Evolutionary conservation across 23 red algal species (phyloP), one percentile per base, ranked within the genome.

Genomic region (Gracilaria domingensis): DNA sequence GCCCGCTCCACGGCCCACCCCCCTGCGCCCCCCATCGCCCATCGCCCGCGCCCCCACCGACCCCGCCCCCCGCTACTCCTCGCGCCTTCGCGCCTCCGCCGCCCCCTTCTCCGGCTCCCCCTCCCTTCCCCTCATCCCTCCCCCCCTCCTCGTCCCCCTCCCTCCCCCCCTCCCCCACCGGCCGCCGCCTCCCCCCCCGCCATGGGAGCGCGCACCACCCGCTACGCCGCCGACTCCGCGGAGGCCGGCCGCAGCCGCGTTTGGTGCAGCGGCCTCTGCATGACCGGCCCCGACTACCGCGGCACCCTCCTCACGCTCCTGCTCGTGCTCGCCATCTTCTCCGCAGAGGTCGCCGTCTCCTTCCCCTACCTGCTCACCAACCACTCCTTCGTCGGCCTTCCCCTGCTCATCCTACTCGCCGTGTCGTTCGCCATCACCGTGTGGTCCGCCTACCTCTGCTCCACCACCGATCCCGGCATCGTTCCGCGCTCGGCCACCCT

Each of bases 391-490:
- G 75, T 85, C 49, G 95, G 51, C 38, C 36, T 87, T 25, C 75
- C 92, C 39, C 61, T 95, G 28, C 88, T 98, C 64, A 81, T 86
- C 59, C 58, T 65, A 9, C 71, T 89, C 54, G 73, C 69, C 44
- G 77, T 92, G 34, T 82, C 93, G 5, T 86, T 95, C 82, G 21
- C 62, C 48, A 72, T 95, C 28, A 84, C 92, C 56, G 78, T 99
- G 28, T 64, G 66, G 48, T 85, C 87, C 48, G 82, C 93, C 39
- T 90, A 90, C 65, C 82, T 96, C 36, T 87, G 94, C 23, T 85
- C 88, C 25, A 86, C 91, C 40, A 93, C 93, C 40, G 97, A 99
- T 75, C 97, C 97, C 23, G 97, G 97, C 29, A 98, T 98, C 64
- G 86, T 98, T 18, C 97, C 97, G 8, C 77, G 97, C 36, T 60